phyloP scores from a whole-genome alignment of 1,284 basidiomycete genomes.

The Neolentinus lepideus region DNA sequence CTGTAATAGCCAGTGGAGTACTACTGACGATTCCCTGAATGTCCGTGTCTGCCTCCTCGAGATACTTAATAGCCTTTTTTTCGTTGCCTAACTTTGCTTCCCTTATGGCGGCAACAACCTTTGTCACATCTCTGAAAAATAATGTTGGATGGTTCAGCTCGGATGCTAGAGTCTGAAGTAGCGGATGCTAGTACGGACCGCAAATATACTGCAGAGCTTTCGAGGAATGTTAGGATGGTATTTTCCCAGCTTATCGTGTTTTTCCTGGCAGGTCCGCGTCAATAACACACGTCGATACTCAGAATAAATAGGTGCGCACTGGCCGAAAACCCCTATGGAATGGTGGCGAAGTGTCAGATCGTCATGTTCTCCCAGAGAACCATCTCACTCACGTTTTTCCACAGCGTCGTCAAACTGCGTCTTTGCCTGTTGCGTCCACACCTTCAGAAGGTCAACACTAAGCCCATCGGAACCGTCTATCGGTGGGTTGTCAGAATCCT shows the following conservation, averaged over 20 bases:
- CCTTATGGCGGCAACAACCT: neutral
- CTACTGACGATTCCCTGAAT: neutral
- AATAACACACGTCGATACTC: neutral
- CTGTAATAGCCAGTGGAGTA: neutral
- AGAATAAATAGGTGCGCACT: neutral
- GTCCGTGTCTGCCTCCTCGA: neutral
- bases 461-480: neutral
- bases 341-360: neutral
- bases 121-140: neutral
- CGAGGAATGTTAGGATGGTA: neutral
- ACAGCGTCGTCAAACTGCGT: neutral
- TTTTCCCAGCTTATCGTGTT: neutral
- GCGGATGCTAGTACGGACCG: neutral
- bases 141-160: neutral
- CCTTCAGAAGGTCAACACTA: neutral
- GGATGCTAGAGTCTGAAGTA: neutral
- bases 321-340: neutral
- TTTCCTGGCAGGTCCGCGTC: neutral
- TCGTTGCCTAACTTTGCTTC: neutral
- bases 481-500: no score
- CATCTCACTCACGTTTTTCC: neutral
- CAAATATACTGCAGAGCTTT: neutral
- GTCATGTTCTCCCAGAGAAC: neutral
- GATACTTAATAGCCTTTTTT: neutral
- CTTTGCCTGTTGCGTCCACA: neutral